phyloP scores from a whole-genome alignment of 805 yeast species.

The Wickerhamomyces alni region DNA sequence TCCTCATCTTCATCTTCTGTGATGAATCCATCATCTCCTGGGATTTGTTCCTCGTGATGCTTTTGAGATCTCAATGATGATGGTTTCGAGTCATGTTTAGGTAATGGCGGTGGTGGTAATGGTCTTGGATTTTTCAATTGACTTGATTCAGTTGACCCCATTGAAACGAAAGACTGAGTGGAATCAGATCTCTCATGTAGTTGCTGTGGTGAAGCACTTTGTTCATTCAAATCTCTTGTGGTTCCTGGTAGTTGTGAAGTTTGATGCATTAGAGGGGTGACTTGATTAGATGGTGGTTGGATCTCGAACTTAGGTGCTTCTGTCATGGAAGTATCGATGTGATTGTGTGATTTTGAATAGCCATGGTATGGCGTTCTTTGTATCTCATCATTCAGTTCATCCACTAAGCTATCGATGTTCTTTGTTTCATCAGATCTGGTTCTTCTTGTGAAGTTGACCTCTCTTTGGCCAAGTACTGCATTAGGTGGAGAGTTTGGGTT shows the following conservation, averaged over 20 bases:
- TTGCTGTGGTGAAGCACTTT: no score
- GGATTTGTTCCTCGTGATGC: background rate
- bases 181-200: background rate
- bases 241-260: no score
- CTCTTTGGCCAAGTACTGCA: background rate
- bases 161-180: background rate
- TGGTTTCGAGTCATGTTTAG: slow-evolving; percentile 12
- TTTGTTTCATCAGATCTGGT: slow-evolving; percentile 7
- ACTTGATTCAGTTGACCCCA: background rate
- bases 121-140: slow-evolving; percentile 15
- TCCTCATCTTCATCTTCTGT: slow-evolving; percentile 20
- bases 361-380: background rate
- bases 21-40: slow-evolving; percentile 19
- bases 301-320: no score
- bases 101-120: slow-evolving; percentile 24
- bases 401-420: slow-evolving; percentile 9
- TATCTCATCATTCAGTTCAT: slow-evolving; percentile 9
- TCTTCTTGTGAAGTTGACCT: slow-evolving; percentile 3
- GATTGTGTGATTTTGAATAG: background rate
- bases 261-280: no score
- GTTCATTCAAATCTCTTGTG: no score
- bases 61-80: background rate
- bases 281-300: no score
- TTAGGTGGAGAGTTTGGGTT: slow-evolving; percentile 3
- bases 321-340: background rate